Evolutionary conservation across 768 basidiomycete genomes (phyloP).

Genomic region (Pleurotus djamor): DNA sequence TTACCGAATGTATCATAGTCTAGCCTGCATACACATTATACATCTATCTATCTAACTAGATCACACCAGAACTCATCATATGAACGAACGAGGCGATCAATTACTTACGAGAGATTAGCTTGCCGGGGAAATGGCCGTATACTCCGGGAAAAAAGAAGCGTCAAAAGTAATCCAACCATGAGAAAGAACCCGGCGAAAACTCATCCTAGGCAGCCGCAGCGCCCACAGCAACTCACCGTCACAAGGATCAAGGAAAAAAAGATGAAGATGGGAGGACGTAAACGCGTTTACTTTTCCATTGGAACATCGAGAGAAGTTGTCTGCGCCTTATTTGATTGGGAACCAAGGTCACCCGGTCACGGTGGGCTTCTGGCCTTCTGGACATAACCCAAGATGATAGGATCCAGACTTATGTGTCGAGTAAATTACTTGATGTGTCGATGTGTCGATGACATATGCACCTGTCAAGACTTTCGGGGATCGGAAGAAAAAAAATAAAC

Average conservation of each 20-base stretch:
- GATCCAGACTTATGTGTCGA: no score
- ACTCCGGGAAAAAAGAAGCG: background rate
- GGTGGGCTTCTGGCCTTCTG: no score
- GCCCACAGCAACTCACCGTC: background rate
- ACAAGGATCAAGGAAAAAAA: no score
- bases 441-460: no score
- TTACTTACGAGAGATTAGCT: background rate
- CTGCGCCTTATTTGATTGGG: no score
- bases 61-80: background rate
- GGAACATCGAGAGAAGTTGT: background rate
- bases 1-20: slow-evolving; percentile 3
- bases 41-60: background rate
- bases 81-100: background rate
- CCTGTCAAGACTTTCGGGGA: no score
- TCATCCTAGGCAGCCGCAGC: background rate
- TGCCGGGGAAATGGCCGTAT: background rate
- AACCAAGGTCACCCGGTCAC: no score
- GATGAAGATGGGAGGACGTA: no score
- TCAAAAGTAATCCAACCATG: background rate
- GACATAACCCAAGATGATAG: no score
- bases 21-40: background rate
- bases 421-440: no score
- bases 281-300: background rate
- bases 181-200: background rate
- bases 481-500: no score